A percentile compares a stretch with the other conserved stretches of the same genome.
Conservation (phyloP, 495 filamentous ascomycete species). For the Friedmanniomyces simplex region DNA sequence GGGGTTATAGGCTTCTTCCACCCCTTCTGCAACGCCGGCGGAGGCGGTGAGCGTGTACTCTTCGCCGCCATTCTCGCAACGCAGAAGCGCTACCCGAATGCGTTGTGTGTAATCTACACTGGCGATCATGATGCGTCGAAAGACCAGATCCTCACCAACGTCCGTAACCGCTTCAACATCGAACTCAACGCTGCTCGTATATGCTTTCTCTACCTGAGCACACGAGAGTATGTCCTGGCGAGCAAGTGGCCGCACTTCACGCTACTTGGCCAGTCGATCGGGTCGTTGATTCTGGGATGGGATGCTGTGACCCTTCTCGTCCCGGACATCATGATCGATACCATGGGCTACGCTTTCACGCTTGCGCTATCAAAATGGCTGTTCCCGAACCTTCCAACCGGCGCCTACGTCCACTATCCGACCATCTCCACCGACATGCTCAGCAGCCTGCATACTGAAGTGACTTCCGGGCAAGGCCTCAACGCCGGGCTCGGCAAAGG, state of each 20-base stretch:
- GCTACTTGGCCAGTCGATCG: constrained; percentile 82
- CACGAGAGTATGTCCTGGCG: constrained; percentile 70
- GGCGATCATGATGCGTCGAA: constrained; percentile 86
- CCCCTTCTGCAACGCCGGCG: constrained; percentile 94
- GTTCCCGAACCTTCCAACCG: constrained; percentile 73
- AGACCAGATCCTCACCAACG: constrained; percentile 61
- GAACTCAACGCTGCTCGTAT: constrained; percentile 72
- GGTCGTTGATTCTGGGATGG: constrained; percentile 74
- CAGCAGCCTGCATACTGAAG: constrained; percentile 55
- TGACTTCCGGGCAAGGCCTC: constrained; percentile 54
- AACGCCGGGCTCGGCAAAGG: constrained; percentile 74
- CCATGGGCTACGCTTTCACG: constrained; percentile 94
- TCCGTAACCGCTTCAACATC: constrained; percentile 87
- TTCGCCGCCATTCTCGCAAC: constrained; percentile 93
- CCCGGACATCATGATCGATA: constrained; percentile 91
- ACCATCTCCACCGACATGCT: constrained; percentile 99
- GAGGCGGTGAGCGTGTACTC: constrained; percentile 89
- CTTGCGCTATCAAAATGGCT: constrained; percentile 71
- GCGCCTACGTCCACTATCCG: constrained; percentile 93
- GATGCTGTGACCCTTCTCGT: constrained; percentile 89
- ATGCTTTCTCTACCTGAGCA: constrained; percentile 80
- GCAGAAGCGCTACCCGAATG: constrained; percentile 78
- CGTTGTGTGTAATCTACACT: constrained; percentile 84
- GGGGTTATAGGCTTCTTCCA: constrained; percentile 94
- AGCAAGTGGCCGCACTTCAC: constrained; percentile 88